Evolutionary conservation across 805 yeast species (phyloP).

Genomic region (Lipomyces starkeyi): DNA sequence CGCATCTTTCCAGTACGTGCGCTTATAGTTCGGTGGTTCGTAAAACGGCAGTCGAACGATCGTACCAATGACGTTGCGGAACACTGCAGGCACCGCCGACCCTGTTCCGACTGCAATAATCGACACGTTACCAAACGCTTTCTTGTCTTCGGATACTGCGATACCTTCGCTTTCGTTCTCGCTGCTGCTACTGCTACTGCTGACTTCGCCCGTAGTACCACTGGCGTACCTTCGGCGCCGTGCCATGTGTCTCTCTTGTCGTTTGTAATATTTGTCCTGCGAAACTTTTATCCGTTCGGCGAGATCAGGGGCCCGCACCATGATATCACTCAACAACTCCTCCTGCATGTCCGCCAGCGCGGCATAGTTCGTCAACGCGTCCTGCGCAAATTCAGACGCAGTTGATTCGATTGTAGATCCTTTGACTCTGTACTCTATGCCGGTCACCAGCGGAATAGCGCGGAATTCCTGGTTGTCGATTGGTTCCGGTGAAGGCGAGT

Average conservation of each 20-base stretch:
- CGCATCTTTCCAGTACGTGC: background rate
- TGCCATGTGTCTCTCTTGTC: background rate
- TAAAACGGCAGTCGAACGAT: constrained; percentile 68
- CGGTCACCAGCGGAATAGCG: constrained; percentile 17
- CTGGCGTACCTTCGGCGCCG: background rate
- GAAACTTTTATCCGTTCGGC: background rate
- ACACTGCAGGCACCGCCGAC: constrained; percentile 82
- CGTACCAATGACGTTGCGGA: constrained; percentile 84
- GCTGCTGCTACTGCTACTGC: constrained; percentile 5
- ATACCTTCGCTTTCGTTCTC: background rate
- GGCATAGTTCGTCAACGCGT: constrained; percentile 11
- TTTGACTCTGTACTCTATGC: constrained; percentile 13
- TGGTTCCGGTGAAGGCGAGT: background rate
- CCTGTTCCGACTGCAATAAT: constrained; percentile 89
- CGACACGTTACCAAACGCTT: constrained; percentile 52
- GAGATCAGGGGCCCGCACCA: constrained; percentile 7
- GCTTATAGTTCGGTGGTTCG: background rate
- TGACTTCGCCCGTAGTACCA: background rate
- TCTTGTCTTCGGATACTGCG: background rate
- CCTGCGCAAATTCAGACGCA: constrained; percentile 8
- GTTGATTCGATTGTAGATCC: constrained; percentile 16
- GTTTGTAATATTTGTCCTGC: constrained; percentile 6
- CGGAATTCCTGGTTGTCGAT: constrained; percentile 7
- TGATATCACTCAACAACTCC: constrained; percentile 13
- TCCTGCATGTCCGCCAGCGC: constrained; percentile 1